Evolutionary conservation across 2,329 filamentous ascomycete genomes (phyloP).

Genomic region (Truncatella angustata): DNA sequence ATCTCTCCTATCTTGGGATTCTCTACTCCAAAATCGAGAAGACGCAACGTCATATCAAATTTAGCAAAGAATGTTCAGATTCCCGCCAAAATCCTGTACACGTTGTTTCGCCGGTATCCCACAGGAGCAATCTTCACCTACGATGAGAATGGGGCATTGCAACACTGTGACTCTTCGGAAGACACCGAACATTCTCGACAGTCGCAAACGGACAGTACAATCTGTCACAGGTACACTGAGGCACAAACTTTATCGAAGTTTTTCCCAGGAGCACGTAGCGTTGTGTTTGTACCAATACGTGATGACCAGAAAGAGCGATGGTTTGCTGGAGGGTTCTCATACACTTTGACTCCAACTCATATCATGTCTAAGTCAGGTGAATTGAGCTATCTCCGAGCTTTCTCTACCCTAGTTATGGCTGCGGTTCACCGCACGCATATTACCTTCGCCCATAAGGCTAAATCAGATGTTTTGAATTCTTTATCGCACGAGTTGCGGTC

Average conservation of each 20-base stretch:
- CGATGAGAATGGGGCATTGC: slow-evolving; percentile 34
- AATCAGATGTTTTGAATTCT: slow-evolving; percentile 56
- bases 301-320: slow-evolving; percentile 43
- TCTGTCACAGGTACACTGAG: too few relatives aligned
- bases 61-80: slow-evolving; percentile 21
- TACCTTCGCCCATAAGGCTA: slow-evolving; percentile 40
- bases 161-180: slow-evolving; percentile 24
- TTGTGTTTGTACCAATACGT: slow-evolving; percentile 49
- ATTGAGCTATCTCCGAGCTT: slow-evolving; percentile 47
- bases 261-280: slow-evolving; percentile 43
- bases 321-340: slow-evolving; percentile 49
- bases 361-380: slow-evolving; percentile 44
- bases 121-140: slow-evolving; percentile 45
- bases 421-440: slow-evolving; percentile 47
- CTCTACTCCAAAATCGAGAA: slow-evolving; percentile 32
- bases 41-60: slow-evolving; percentile 22
- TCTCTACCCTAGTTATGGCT: slow-evolving; percentile 54
- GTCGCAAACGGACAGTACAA: too few relatives aligned
- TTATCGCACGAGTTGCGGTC: slow-evolving; percentile 61
- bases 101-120: slow-evolving; percentile 42
- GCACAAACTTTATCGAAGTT: slow-evolving; percentile 13
- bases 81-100: slow-evolving; percentile 36
- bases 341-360: slow-evolving; percentile 40
- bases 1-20: too few relatives aligned
- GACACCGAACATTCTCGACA: background rate